Base-by-base conservation (phyloP, 805 yeast genomes). In the Ogataea glucozyma region DNA sequence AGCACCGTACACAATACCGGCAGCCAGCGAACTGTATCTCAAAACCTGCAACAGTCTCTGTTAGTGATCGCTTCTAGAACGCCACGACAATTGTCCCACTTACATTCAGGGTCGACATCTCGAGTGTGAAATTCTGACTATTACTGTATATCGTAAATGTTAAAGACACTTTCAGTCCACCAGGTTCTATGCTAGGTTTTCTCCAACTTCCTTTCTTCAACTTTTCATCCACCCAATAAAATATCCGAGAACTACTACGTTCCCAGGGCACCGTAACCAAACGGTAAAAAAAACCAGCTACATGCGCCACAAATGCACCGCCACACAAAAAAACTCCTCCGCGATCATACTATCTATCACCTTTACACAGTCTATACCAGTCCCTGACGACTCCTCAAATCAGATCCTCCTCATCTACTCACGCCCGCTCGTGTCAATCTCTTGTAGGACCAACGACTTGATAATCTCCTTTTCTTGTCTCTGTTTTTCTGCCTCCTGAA, bases 1-100 rank as follows among this genome's bases (percentile, higher is more conserved):
- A 52, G 88, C 86, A 57, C 99, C 99, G 71, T 87, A 88, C 49
- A 79, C 75, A 46, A 90, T 73, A 67, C 99, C 99, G 56, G 88
- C 79, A 41, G 86, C 91, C 55, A 91, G 78, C 42, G 95, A 84
- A 55, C 95, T 74, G 83, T 93, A 91, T 83, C 98, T 88, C 64
- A 90, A 79, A 62, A 90, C 89, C 85, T 85, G 34, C 14, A 21
- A 7, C 12, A 41, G 19, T 36, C 26, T 41, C 26, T 10, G 30
- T n/a, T 7, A 20, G n/a, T 3, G 6, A 11, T 2, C 17, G 10
- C 16, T 10, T 9, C 21, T 12, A 31, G 6, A 39, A 19, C n/a
- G n/a, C n/a, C n/a, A n/a, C n/a, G n/a, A n/a, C n/a, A n/a, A n/a
- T n/a, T n/a, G n/a, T n/a, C 20, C 26, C 13, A 67, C 72, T 38